Evolutionary conservation across 2,329 filamentous ascomycete genomes (phyloP).

Genomic region (Alternaria alternata): DNA sequence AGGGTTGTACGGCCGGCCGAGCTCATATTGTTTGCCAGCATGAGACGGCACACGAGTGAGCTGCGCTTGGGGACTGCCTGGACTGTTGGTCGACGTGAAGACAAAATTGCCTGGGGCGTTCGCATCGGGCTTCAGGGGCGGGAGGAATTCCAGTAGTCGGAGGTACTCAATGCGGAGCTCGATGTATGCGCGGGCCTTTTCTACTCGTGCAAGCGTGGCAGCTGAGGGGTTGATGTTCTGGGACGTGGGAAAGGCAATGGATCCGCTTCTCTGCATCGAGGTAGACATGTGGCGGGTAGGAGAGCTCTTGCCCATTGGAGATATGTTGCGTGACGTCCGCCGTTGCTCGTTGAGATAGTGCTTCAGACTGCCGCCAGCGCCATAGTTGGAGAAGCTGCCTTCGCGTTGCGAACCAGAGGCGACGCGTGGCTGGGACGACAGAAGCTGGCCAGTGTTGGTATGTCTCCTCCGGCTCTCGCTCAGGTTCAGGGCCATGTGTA

Average conservation of each 20-base stretch:
- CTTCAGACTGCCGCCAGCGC: constrained; percentile 66
- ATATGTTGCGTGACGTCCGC: constrained; percentile 67
- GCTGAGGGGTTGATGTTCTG: constrained; percentile 73
- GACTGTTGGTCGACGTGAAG: constrained; percentile 50
- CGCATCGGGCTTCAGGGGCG: constrained; percentile 69
- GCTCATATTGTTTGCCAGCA: constrained; percentile 47
- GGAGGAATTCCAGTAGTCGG: constrained; percentile 78
- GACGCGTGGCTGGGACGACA: constrained; percentile 58
- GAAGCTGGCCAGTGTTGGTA: constrained; percentile 64
- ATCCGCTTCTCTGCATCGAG: constrained; percentile 34
- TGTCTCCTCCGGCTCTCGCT: constrained; percentile 79
- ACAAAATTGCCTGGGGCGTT: constrained; percentile 53
- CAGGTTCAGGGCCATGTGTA: constrained; percentile 88
- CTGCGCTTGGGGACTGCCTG: constrained; percentile 53
- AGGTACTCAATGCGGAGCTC: constrained; percentile 88
- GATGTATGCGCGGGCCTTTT: constrained; percentile 84
- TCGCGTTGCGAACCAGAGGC: constrained; percentile 53
- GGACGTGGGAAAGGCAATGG: constrained; percentile 32
- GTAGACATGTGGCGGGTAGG: constrained; percentile 43
- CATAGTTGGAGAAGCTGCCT: constrained; percentile 51
- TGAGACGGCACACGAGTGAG: constrained; percentile 50
- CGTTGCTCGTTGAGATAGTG: constrained; percentile 78
- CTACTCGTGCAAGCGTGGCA: constrained; percentile 80
- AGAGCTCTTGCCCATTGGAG: constrained; percentile 60
- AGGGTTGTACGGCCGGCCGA: constrained; percentile 85